Evolutionary conservation across 2,329 filamentous ascomycete species (phyloP).

Genomic region (Penicillium sp.): DNA sequence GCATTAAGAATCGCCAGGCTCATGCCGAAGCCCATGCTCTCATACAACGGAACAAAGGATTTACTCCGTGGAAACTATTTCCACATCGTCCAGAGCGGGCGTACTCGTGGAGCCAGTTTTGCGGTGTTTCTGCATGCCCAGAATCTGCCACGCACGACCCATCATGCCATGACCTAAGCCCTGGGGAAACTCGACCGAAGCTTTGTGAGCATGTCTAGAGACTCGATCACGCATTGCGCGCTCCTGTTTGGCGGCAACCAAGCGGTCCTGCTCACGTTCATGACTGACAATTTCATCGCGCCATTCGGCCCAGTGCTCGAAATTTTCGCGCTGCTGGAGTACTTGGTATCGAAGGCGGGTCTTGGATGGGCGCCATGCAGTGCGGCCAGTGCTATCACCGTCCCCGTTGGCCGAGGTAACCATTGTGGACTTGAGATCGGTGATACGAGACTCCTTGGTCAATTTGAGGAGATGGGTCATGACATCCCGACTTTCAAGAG

Average conservation of each 20-base stretch:
- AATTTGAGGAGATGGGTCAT: slow-evolving; percentile 44
- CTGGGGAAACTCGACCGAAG: slow-evolving; percentile 34
- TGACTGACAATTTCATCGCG: slow-evolving; percentile 41
- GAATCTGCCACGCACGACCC: slow-evolving; percentile 42
- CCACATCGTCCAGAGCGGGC: slow-evolving; percentile 16
- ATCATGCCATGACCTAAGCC: slow-evolving; percentile 42
- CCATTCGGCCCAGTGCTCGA: slow-evolving; percentile 49
- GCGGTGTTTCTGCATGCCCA: slow-evolving; percentile 40
- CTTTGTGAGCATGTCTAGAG: slow-evolving; percentile 29
- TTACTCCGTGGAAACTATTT: slow-evolving; percentile 21
- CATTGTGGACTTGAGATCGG: slow-evolving; percentile 40
- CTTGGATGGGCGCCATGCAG: slow-evolving; percentile 44
- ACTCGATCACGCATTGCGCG: slow-evolving; percentile 30
- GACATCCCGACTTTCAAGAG: slow-evolving; percentile 44
- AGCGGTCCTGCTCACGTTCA: slow-evolving; percentile 38
- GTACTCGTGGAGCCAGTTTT: slow-evolving; percentile 21
- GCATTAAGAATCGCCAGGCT: neutral
- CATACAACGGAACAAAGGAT: neutral
- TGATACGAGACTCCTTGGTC: slow-evolving; percentile 42
- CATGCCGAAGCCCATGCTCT: neutral
- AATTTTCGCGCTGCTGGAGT: slow-evolving; percentile 46
- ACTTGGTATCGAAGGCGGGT: slow-evolving; percentile 46
- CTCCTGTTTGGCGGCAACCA: slow-evolving; percentile 36
- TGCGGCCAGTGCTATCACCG: slow-evolving; percentile 27
- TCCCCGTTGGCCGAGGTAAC: slow-evolving; percentile 9